Percentiles rank a stretch among this genome's conserved stretches.
Evolutionary conservation across 345 rosid genomes (phyloP).

Genomic region (Acer saccharum): DNA sequence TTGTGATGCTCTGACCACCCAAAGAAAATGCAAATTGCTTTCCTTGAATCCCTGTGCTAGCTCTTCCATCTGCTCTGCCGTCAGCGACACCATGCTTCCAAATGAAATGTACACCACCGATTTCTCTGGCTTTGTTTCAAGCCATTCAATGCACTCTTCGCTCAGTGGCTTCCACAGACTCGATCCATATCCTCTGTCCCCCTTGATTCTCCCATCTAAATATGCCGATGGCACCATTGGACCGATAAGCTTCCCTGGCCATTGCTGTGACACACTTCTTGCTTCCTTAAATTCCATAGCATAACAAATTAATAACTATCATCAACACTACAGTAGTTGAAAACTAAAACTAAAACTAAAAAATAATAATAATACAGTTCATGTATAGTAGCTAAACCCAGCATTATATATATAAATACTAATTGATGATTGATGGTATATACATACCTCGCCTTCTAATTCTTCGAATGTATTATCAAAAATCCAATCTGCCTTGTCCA

Average conservation of each 20-base stretch:
- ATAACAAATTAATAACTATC: not conserved
- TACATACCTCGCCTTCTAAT: conserved; percentile 55
- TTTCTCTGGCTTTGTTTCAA: conserved; percentile 42
- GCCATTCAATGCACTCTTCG: conserved; percentile 68
- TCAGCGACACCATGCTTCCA: conserved; percentile 67
- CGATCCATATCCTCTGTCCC: conserved; percentile 65
- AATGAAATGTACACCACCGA: conserved; percentile 65
- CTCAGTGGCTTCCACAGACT: conserved; percentile 62
- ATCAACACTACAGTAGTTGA: too few relatives aligned
- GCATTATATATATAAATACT: not conserved
- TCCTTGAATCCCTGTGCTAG: conserved; percentile 51
- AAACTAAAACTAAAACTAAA: too few relatives aligned
- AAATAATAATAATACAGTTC: too few relatives aligned
- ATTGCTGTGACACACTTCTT: conserved; percentile 39
- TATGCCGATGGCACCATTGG: conserved; percentile 74
- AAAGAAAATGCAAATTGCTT: conserved; percentile 52
- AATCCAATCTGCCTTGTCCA: conserved; percentile 61
- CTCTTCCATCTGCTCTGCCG: conserved; percentile 49
- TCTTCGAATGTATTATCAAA: conserved; percentile 57
- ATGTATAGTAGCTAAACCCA: too few relatives aligned
- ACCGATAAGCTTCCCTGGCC: conserved; percentile 69
- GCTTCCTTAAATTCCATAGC: conserved; percentile 42
- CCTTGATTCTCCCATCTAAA: conserved; percentile 48
- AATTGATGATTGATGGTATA: too few relatives aligned
- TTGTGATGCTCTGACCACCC: conserved; percentile 69